Evolutionary conservation across 2,329 filamentous ascomycete species (phyloP).

Genomic region (Aspergillus sp.): DNA sequence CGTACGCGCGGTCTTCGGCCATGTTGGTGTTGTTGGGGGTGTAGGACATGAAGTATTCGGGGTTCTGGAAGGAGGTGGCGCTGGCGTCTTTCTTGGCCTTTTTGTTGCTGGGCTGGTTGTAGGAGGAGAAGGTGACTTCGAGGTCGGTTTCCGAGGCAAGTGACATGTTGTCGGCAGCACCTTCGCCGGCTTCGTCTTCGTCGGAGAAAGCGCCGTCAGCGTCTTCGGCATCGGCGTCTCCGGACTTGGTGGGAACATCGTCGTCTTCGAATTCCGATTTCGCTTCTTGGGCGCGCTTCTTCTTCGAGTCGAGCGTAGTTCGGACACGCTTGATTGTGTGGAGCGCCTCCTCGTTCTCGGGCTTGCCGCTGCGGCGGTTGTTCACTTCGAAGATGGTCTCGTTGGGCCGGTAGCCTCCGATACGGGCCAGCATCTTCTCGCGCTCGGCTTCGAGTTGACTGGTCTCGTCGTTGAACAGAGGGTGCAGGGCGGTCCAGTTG

Average conservation of each 20-base stretch:
- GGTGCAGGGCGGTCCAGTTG: constrained; percentile 73
- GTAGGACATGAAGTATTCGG: constrained; percentile 96
- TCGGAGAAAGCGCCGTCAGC: constrained; percentile 39
- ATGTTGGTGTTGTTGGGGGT: constrained; percentile 76
- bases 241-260: not conserved
- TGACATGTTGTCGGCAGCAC: constrained; percentile 53
- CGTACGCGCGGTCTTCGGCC: constrained; percentile 89
- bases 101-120: constrained; percentile 50
- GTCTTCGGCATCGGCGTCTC: constrained; percentile 34
- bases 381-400: constrained; percentile 98
- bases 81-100: constrained; percentile 55
- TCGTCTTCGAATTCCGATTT: constrained; percentile 25
- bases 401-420: constrained; percentile 82
- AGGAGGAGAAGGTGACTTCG: constrained; percentile 70
- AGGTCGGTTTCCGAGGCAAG: constrained; percentile 64
- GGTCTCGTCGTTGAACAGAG: constrained; percentile 71
- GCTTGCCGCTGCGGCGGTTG: constrained; percentile 70
- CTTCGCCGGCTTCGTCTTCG: constrained; percentile 43
- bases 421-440: constrained; percentile 81
- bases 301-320: constrained; percentile 45
- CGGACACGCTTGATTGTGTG: constrained; percentile 50
- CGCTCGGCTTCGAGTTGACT: constrained; percentile 69
- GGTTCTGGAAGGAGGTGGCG: constrained; percentile 69
- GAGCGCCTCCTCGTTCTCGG: constrained; percentile 68
- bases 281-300: constrained; percentile 36